Conservation (phyloP, 345 rosid species). For the Schrenkiella parvula region DNA sequence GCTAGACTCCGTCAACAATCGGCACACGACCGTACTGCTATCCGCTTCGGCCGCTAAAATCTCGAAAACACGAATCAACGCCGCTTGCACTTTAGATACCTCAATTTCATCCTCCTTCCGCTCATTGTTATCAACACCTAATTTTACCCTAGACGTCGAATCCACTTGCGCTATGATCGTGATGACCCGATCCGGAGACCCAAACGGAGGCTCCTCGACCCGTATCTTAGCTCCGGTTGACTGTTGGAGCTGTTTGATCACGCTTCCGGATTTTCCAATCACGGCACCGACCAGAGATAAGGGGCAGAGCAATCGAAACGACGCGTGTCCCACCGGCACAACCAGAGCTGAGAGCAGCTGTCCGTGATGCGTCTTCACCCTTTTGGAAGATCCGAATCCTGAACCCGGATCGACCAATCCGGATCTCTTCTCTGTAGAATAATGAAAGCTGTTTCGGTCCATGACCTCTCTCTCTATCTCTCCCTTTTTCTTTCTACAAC, state of each 20-base stretch:
- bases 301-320: conserved; percentile 72
- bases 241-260: conserved; percentile 79
- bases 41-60: conserved; percentile 41
- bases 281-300: conserved; percentile 72
- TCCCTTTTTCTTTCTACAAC: background rate
- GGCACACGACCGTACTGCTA: conserved; percentile 53
- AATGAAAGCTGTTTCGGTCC: conserved; percentile 20
- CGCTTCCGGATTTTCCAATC: conserved; percentile 76
- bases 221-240: conserved; percentile 75
- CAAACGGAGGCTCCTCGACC: conserved; percentile 63
- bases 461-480: conserved; percentile 12
- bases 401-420: conserved; percentile 33
- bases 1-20: conserved; percentile 63
- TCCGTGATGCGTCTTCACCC: conserved; percentile 42
- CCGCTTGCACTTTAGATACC: conserved; percentile 80
- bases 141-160: conserved; percentile 17
- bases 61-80: conserved; percentile 69
- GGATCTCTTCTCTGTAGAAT: conserved; percentile 20
- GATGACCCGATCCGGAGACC: conserved; percentile 65
- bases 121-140: conserved; percentile 19
- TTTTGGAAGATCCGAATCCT: conserved; percentile 52
- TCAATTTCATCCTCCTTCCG: conserved; percentile 39
- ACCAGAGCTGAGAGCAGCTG: conserved; percentile 30
- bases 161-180: conserved; percentile 46
- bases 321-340: conserved; percentile 54